Conservation (phyloP, 306 rosid genomes). For the Cicer pinnatifidum region DNA sequence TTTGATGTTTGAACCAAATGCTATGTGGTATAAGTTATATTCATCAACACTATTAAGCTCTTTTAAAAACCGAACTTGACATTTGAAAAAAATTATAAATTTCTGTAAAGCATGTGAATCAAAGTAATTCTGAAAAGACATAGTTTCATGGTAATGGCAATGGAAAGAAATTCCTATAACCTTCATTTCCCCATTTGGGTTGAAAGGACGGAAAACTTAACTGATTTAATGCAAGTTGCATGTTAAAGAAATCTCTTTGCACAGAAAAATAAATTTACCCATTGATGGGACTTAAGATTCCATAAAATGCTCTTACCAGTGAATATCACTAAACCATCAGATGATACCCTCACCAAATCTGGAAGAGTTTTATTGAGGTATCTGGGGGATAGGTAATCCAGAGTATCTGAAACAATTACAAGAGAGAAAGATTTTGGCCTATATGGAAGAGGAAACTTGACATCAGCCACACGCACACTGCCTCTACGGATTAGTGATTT, state of each 20-base stretch:
- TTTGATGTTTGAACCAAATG: constrained; percentile 15
- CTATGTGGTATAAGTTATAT: neutral
- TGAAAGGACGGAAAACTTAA: neutral
- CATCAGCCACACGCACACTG: constrained; percentile 69
- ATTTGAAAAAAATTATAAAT: neutral
- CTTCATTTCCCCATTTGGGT: constrained; percentile 25
- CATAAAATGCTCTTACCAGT: constrained; percentile 52
- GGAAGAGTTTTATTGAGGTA: constrained; percentile 82
- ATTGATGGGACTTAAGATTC: constrained; percentile 30
- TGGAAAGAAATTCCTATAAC: neutral
- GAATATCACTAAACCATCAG: constrained; percentile 65
- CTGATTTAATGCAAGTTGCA: constrained; percentile 34
- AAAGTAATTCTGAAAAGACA: neutral
- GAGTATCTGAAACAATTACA: constrained; percentile 71
- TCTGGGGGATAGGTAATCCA: constrained; percentile 74
- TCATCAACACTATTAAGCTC: neutral
- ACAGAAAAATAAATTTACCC: constrained; percentile 13
- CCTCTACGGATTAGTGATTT: constrained; percentile 63
- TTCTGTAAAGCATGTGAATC: neutral
- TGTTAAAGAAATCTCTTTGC: neutral
- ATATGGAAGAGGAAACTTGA: constrained; percentile 77
- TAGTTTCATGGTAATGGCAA: too few species aligned
- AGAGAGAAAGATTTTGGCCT: constrained; percentile 71
- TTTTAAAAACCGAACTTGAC: neutral
- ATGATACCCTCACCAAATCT: constrained; percentile 69